Evolutionary conservation across 2,329 filamentous ascomycete species (phyloP), one percentile per base, ranked within the genome.

Genomic region (Fusarium marasasianum): DNA sequence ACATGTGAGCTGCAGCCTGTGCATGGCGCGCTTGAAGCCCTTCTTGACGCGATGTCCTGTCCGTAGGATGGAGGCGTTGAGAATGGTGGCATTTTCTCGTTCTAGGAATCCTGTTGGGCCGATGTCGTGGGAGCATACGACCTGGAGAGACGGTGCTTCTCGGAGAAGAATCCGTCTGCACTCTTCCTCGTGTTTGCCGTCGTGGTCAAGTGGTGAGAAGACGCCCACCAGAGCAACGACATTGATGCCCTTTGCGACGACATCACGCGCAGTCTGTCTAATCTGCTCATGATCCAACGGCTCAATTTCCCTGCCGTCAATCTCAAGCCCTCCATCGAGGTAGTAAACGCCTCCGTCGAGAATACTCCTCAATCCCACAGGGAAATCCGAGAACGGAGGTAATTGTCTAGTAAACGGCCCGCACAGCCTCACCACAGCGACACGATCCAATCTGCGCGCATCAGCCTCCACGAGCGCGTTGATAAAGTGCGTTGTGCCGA

Each of bases 11-110:
- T 78, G 69, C 8, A 89, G 79, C 5, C 83, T 80, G 29, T 78
- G 71, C 79, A 88, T 85, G 26, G 87, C 87, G 43, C 79, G 80
- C 57, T 82, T 81, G 74, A 89, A 89, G 2, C 85, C 84, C 12
- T 78, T 78, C 71, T 86, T 87, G 10, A 86, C 86, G 53, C 81
- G 82, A 18, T 82, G 81, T 0, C 86, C 87, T 37, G 86, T 86
- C 10, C 81, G 78, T 20, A 88, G 80, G 54, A 89, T 86, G 12
- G 87, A 84, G 6, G 87, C 87, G 63, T 89, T 89, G 54, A 89
- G 81, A 26, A 89, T 88, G 5, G 86, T 86, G 9, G 87, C 87
- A 78, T 89, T 89, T 74, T 89, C 87, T 24, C 87, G 70, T 70
- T 84, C 83, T 17, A 87, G 69, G 2, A 87, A 75, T 1, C 86